Conservation (phyloP, 345 rosid genomes). For the Geranium brycei region DNA sequence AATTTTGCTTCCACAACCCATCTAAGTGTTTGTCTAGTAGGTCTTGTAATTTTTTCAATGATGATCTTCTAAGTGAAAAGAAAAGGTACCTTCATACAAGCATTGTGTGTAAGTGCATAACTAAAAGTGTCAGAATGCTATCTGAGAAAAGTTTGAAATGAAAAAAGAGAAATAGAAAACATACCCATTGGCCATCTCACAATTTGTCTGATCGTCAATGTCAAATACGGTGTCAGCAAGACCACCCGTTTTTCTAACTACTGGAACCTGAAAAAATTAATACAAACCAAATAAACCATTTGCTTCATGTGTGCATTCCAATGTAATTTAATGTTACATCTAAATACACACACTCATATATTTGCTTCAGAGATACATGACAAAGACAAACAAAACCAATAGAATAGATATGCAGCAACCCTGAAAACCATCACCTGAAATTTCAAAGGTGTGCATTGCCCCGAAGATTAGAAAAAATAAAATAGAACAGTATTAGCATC, state of each 20-base stretch:
- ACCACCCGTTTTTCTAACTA: constrained; percentile 54
- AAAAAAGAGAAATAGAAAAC: background rate
- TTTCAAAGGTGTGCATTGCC: background rate
- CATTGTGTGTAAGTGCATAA: too few species aligned
- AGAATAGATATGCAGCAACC: background rate
- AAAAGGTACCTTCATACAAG: too few species aligned
- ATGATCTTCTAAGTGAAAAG: too few species aligned
- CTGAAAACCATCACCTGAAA: background rate
- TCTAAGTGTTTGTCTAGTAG: too few species aligned
- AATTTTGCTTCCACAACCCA: too few species aligned
- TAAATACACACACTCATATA: too few species aligned
- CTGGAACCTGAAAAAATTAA: constrained; percentile 29
- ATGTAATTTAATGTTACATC: too few species aligned
- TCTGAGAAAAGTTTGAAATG: background rate
- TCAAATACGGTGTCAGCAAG: constrained; percentile 51
- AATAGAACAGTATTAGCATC: too few species aligned
- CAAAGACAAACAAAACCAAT: background rate
- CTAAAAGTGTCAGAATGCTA: background rate
- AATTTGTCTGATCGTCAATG: constrained; percentile 31
- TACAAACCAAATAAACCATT: background rate
- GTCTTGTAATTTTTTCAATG: too few species aligned
- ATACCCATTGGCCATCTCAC: constrained; percentile 40
- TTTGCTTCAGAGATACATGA: background rate
- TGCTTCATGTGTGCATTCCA: too few species aligned
- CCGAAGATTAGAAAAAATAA: too few species aligned